Percentiles rank a stretch among this genome's conserved stretches.
Evolutionary conservation across 768 basidiomycete genomes (phyloP).

Genomic region (Mycena haematopus): DNA sequence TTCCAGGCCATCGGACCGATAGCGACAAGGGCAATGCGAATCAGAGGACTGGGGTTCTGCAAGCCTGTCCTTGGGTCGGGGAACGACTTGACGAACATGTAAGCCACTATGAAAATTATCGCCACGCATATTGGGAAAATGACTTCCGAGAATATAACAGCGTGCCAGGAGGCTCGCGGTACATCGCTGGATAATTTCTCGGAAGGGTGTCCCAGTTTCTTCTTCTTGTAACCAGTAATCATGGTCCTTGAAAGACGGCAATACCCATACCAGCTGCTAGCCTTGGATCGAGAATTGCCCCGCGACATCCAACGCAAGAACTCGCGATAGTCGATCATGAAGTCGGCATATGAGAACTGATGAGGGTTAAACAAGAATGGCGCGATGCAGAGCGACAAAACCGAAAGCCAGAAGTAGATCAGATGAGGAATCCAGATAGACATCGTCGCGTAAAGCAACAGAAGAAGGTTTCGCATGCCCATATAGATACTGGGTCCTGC

Average conservation of each 20-base stretch:
- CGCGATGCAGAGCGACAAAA: conserved; percentile 91
- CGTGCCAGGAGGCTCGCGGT: conserved; percentile 87
- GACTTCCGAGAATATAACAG: conserved; percentile 85
- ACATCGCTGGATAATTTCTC: conserved; percentile 96
- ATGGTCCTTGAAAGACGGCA: conserved; percentile 96
- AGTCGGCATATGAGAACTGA: conserved; percentile 96
- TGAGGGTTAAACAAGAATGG: conserved; percentile 99
- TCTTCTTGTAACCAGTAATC: conserved; percentile 99
- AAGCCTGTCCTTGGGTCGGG: conserved; percentile 62
- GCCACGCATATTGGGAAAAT: conserved; percentile 81
- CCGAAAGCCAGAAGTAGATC: conserved; percentile 99
- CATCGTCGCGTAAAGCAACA: conserved; percentile 91
- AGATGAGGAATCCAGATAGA: conserved; percentile 93
- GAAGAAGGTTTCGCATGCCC: conserved; percentile 91
- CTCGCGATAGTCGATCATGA: conserved; percentile 98
- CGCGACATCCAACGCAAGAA: conserved; percentile 99
- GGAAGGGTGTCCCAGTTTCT: conserved; percentile 95
- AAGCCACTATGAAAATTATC: conserved; percentile 79
- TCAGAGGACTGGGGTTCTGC: conserved; percentile 79
- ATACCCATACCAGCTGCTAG: conserved; percentile 99
- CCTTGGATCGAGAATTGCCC: conserved; percentile 95
- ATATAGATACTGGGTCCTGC: conserved; percentile 99
- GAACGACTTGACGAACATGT: conserved; percentile 95
- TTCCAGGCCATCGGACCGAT: conserved; percentile 97
- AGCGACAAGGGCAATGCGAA: conserved; percentile 88